Percentiles rank a stretch among this genome's conserved stretches.
These are phyloP conservation scores for Pichia sp. DNA, from an alignment of 1,139 yeast species.

Conservation along the genomic window DNA sequence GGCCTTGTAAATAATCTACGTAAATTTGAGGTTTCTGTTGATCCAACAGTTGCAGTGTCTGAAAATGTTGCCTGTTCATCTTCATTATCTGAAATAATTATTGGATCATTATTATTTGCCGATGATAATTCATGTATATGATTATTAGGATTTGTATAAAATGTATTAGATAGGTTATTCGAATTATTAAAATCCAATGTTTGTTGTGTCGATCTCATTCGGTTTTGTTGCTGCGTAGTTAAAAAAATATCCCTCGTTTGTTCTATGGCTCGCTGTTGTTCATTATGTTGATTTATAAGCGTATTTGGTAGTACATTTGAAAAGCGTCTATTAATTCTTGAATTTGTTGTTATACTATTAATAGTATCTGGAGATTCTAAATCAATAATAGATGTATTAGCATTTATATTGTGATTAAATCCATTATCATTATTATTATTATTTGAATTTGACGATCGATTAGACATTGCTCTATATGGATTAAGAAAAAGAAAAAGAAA, in stretches of 20 bases:
- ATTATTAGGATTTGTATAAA: constrained; percentile 8
- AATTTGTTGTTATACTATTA: background rate
- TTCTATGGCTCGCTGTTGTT: background rate
- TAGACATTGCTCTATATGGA: background rate
- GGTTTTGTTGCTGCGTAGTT: background rate
- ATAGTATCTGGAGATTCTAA: background rate
- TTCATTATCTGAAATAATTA: constrained; percentile 13
- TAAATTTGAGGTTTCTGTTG: constrained; percentile 1
- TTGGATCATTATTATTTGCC: constrained; percentile 1
- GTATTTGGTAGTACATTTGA: background rate
- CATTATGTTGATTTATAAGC: background rate
- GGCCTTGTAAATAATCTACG: background rate
- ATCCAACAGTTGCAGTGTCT: constrained; percentile 5
- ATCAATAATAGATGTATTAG: background rate
- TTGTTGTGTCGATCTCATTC: background rate
- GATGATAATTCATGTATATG: constrained; percentile 5
- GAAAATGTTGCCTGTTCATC: constrained; percentile 1
- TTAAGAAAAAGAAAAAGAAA: background rate
- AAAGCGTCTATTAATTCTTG: background rate
- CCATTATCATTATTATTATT: background rate
- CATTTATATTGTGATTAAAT: background rate
- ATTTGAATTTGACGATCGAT: background rate
- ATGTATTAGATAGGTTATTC: background rate
- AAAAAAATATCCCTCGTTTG: background rate
- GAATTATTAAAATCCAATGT: background rate